These are phyloP conservation scores for Hanseniaspora guilliermondii DNA, from an alignment of 805 yeast species.

Conservation along the genomic window DNA sequence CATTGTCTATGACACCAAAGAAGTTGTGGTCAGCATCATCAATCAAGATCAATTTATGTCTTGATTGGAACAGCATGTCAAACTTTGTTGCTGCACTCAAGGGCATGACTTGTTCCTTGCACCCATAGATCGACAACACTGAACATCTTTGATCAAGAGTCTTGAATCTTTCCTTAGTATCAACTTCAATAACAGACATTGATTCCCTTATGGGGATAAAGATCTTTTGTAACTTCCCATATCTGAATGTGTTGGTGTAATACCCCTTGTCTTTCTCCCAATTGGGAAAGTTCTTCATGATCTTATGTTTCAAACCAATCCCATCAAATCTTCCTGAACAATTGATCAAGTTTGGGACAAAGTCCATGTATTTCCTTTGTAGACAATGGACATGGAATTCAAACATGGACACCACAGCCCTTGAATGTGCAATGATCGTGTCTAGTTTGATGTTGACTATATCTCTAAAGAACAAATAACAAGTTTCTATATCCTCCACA, in stretches of 20 bases:
- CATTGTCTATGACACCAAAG: slow-evolving; percentile 37
- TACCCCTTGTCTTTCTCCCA: slow-evolving; percentile 35
- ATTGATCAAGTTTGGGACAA: slow-evolving; percentile 54
- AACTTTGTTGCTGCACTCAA: slow-evolving; percentile 46
- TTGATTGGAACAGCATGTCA: slow-evolving; percentile 41
- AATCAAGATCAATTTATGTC: slow-evolving; percentile 48
- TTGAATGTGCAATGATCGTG: slow-evolving; percentile 62
- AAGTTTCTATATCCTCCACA: slow-evolving; percentile 48
- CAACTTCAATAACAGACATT: slow-evolving; percentile 36
- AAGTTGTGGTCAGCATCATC: slow-evolving; percentile 72
- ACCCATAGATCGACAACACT: slow-evolving; percentile 60
- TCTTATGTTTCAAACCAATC: slow-evolving; percentile 34
- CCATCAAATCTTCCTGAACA: slow-evolving; percentile 59
- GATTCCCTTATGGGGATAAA: slow-evolving; percentile 42
- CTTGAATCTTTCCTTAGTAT: slow-evolving; percentile 30
- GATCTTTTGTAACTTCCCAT: slow-evolving; percentile 36
- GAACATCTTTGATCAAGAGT: slow-evolving; percentile 36
- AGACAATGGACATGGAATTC: slow-evolving; percentile 47
- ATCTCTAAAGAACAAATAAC: slow-evolving; percentile 28
- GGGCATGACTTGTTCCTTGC: slow-evolving; percentile 55
- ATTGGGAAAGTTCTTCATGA: slow-evolving; percentile 25
- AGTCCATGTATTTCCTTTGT: slow-evolving; percentile 15
- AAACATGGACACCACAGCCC: slow-evolving; percentile 69
- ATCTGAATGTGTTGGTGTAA: slow-evolving; percentile 33
- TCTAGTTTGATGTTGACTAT: slow-evolving; percentile 28